Conservation (phyloP, 495 filamentous ascomycete genomes). For the Aspergillus wentii region DNA sequence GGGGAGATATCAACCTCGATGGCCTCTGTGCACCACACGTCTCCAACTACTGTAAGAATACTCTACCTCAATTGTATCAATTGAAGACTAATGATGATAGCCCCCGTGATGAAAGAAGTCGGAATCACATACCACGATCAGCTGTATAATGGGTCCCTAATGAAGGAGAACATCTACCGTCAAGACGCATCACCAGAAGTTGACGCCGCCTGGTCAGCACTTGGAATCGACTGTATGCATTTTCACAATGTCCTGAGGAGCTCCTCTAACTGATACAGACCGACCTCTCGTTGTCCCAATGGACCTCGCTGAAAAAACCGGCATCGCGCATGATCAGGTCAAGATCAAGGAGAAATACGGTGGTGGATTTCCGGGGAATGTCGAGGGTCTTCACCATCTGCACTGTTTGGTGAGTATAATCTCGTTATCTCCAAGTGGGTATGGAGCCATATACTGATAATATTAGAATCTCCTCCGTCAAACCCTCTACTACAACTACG, state of each 20-base stretch:
- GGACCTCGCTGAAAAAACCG: slow-evolving; percentile 31
- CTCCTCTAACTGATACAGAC: slow-evolving; percentile 18
- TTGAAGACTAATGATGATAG: slow-evolving; percentile 6
- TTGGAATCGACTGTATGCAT: slow-evolving; percentile 46
- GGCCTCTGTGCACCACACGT: slow-evolving; percentile 13
- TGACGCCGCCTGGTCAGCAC: slow-evolving; percentile 52
- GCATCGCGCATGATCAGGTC: slow-evolving; percentile 42
- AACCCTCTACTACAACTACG: slow-evolving; percentile 51
- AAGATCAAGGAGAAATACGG: slow-evolving; percentile 47
- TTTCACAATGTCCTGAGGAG: background rate
- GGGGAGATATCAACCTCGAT: slow-evolving; percentile 13
- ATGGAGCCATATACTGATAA: background rate
- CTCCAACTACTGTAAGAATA: slow-evolving; percentile 21
- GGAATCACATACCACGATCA: slow-evolving; percentile 24
- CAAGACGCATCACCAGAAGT: slow-evolving; percentile 46
- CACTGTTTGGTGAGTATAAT: slow-evolving; percentile 51
- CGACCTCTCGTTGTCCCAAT: slow-evolving; percentile 32
- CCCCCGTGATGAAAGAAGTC: slow-evolving; percentile 28
- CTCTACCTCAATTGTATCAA: background rate
- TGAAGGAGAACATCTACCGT: slow-evolving; percentile 50
- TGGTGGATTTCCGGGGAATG: slow-evolving; percentile 48
- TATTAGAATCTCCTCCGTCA: slow-evolving; percentile 49
- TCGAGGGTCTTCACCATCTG: slow-evolving; percentile 54
- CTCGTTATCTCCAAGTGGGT: too few relatives aligned
- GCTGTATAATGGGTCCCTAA: slow-evolving; percentile 45